Evolutionary conservation across 164 flowering plant species (phyloP).

Genomic region (Echeveria elegans): DNA sequence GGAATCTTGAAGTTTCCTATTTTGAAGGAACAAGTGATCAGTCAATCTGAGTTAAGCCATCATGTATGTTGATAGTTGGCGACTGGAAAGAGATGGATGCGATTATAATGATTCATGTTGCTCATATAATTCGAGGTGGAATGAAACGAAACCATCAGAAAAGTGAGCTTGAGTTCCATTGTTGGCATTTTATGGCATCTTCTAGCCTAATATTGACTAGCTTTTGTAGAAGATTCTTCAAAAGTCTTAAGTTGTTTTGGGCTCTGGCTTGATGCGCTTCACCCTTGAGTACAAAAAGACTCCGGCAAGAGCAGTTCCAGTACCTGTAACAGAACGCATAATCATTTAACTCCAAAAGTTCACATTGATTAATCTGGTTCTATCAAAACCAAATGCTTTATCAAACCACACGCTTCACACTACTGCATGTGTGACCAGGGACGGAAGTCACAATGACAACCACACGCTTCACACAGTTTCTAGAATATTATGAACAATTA

Average conservation of each 20-base stretch:
- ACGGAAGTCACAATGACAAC: constrained; percentile 89
- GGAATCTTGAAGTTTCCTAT: too few relatives aligned
- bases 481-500: constrained; percentile 56
- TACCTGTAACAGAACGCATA: constrained; percentile 43
- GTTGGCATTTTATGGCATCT: too few relatives aligned
- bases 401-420: too few relatives aligned
- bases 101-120: neutral
- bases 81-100: too few relatives aligned
- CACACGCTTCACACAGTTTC: constrained; percentile 90
- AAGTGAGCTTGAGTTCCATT: too few relatives aligned
- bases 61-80: too few relatives aligned
- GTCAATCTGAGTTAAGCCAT: too few relatives aligned
- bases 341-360: neutral
- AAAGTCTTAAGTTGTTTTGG: constrained; percentile 35
- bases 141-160: neutral
- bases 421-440: too few relatives aligned
- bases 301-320: constrained; percentile 84
- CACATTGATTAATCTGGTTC: neutral
- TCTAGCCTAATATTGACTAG: neutral
- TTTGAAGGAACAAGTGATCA: too few relatives aligned
- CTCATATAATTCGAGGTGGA: neutral
- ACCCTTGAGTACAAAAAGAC: constrained; percentile 87
- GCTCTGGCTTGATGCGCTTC: constrained; percentile 71
- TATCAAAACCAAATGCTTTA: too few relatives aligned
- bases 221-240: neutral